A percentile compares a stretch with the other conserved stretches of the same genome.
These are phyloP conservation scores for Schizonepeta tenuifolia DNA, from an alignment of 257 asterid genomes.

Conservation along the genomic window DNA sequence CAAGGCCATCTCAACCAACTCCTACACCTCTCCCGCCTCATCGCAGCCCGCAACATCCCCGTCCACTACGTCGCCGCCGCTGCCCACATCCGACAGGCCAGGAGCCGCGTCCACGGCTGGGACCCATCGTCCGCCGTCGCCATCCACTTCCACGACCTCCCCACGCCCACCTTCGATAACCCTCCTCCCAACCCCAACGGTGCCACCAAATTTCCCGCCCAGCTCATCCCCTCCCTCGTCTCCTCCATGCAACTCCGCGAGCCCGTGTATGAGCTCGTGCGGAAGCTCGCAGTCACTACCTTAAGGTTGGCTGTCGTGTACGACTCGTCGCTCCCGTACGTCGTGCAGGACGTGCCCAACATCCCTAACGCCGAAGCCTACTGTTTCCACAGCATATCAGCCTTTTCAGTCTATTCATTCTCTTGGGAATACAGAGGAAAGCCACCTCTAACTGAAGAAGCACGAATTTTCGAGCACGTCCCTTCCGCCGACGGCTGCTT, in stretches of 20 bases:
- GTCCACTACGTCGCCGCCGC: constrained; percentile 45
- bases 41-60: constrained; percentile 42
- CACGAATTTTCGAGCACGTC: constrained; percentile 17
- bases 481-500: constrained; percentile 41
- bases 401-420: constrained; percentile 31
- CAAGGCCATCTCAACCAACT: constrained; percentile 62
- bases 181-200: constrained; percentile 50
- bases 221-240: constrained; percentile 47
- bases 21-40: constrained; percentile 50
- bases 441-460: constrained; percentile 21
- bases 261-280: constrained; percentile 41
- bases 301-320: constrained; percentile 28
- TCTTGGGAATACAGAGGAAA: constrained; percentile 24
- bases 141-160: constrained; percentile 44
- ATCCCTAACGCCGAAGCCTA: constrained; percentile 50
- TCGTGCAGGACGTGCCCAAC: constrained; percentile 51
- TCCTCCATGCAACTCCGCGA: constrained; percentile 44
- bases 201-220: constrained; percentile 57
- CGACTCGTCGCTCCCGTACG: constrained; percentile 50
- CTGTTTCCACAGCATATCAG: constrained; percentile 51
- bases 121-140: constrained; percentile 34
- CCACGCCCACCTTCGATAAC: constrained; percentile 27
- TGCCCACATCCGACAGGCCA: constrained; percentile 48
- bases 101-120: constrained; percentile 45
- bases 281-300: constrained; percentile 15